These are phyloP conservation scores for Penicillium sp. DNA, from an alignment of 2,329 filamentous ascomycete species.

Conservation along the genomic window DNA sequence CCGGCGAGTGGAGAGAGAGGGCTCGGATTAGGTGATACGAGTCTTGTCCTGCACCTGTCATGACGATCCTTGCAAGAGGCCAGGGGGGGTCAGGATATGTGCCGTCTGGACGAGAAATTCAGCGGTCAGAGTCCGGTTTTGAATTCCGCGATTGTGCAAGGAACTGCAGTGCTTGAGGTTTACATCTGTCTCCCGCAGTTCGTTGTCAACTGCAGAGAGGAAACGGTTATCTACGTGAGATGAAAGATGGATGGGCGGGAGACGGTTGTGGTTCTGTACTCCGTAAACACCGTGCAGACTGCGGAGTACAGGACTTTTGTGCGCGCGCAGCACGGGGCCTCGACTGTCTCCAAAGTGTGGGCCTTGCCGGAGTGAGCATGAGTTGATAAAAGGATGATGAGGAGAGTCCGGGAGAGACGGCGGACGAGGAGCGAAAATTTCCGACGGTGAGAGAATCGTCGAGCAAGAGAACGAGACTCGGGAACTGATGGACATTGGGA, in stretches of 20 bases:
- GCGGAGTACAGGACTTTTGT: neutral
- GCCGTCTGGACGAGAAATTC: neutral
- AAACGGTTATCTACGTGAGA: neutral
- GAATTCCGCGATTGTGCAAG: neutral
- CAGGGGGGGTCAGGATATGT: neutral
- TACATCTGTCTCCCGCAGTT: neutral
- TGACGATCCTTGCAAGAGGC: neutral
- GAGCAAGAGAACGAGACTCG: slow-evolving; percentile 4
- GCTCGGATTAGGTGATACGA: neutral
- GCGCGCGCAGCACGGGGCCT: too few species aligned
- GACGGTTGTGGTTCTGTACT: neutral
- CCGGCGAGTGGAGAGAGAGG: neutral
- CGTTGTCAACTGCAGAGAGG: neutral
- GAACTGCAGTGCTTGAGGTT: neutral
- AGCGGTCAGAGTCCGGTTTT: neutral
- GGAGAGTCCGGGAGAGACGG: neutral
- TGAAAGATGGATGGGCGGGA: neutral
- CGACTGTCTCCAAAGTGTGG: neutral
- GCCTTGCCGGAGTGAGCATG: neutral
- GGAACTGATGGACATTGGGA: slow-evolving; percentile 16
- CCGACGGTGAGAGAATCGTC: neutral
- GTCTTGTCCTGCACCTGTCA: neutral
- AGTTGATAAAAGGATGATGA: neutral
- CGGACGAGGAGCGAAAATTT: slow-evolving; percentile 7
- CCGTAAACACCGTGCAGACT: neutral